These are phyloP conservation scores for Lindgomyces ingoldianus DNA, from an alignment of 495 filamentous ascomycete species.

Conservation along the genomic window DNA sequence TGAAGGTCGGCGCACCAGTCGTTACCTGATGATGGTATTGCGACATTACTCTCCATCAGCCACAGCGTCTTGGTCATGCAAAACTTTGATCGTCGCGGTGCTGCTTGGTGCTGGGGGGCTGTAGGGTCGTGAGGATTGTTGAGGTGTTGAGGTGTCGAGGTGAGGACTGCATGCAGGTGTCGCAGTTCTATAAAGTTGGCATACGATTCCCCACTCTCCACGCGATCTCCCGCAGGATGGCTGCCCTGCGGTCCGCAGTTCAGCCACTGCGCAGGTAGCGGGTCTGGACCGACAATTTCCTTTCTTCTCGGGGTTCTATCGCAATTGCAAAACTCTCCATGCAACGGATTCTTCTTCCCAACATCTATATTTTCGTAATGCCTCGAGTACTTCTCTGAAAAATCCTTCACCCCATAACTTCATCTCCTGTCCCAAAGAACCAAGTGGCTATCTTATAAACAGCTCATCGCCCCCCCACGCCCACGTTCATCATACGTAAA, in stretches of 20 bases:
- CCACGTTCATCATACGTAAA: too few species aligned
- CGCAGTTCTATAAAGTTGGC: not conserved
- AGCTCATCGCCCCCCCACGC: too few species aligned
- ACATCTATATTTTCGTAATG: too few species aligned
- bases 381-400: too few species aligned
- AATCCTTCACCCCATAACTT: too few species aligned
- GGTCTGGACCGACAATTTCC: not conserved
- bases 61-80: conserved; percentile 9
- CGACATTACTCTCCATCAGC: conserved; percentile 36
- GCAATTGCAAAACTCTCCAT: not conserved
- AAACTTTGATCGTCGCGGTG: not conserved
- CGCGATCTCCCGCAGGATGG: not conserved
- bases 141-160: not conserved
- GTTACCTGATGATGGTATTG: conserved; percentile 10
- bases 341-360: too few species aligned
- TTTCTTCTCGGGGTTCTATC: not conserved
- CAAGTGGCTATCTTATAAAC: too few species aligned
- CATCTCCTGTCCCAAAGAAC: too few species aligned
- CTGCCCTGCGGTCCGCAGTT: not conserved
- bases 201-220: not conserved
- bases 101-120: not conserved
- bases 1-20: conserved; percentile 31
- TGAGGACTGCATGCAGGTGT: not conserved
- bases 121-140: not conserved
- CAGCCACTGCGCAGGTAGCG: not conserved